Evolutionary conservation across 352 stramenopile genomes (phyloP), one percentile per base, ranked within the genome.

Genomic region (Elongisporangium prolatum): DNA sequence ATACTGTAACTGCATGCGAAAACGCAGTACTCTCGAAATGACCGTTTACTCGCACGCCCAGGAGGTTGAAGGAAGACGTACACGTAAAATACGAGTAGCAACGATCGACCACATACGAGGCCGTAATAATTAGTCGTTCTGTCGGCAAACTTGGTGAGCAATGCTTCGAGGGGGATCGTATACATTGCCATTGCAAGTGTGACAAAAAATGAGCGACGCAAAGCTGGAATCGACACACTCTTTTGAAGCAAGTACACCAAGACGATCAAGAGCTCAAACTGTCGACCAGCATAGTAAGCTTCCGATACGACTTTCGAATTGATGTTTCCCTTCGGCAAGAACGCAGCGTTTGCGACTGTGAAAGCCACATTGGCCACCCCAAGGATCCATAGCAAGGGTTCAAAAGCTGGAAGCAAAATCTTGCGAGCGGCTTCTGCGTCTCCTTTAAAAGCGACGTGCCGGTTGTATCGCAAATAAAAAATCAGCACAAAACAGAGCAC

Each of bases 191-290:
- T 58, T n/a, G 81, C 38, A 9, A 86, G 13, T 4, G 75, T 62
- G 24, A 77, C 75, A 34, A 57, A 21, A 0, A 80, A 59, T 2
- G 73, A 73, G 2, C 80, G 73, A 2, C 67, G 59, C 50, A 88
- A 56, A 16, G 80, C 77, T 21, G 74, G 77, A 4, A 80, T 49
- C 3, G 80, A 86, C 11, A 89, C 69, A 48, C 77, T 89, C 67
- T 89, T 88, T 59, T 86, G 80, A 5, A 75, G 68, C 14, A 89
- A 58, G 40, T 77, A 84, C 4, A 86, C 56, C 1, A 82, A 59
- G 3, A 75, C 64, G 8, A 80, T 64, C 21, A 87, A 53, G 34
- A 88, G 80, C 21, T 84, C 63, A 52, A 89, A 87, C 56, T 87
- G 74, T 24, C 75, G 61, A 14, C 75, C 74, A 1, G 56, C 48